Percentiles rank a stretch among this genome's conserved stretches.
phyloP scores from a whole-genome alignment of 441 rosid genomes.

The Dalechampia spathulata region DNA sequence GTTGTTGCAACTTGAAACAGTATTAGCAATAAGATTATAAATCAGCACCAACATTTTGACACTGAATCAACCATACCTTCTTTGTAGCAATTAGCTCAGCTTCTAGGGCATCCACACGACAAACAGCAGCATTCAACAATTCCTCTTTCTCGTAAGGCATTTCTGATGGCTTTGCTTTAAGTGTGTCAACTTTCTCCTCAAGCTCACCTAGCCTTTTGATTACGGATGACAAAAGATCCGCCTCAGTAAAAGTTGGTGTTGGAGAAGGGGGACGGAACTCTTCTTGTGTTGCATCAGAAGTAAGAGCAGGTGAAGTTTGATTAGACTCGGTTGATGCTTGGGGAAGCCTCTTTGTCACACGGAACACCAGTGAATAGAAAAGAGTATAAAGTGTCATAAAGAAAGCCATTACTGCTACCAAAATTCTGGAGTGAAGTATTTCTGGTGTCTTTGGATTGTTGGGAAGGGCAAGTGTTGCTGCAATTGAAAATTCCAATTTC shows the following conservation, averaged over 20 bases:
- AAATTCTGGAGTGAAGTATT: conserved; percentile 39
- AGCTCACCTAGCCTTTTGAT: conserved; percentile 75
- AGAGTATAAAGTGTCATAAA: conserved; percentile 49
- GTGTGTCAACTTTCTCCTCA: conserved; percentile 78
- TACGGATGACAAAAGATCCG: conserved; percentile 59
- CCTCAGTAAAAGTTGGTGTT: conserved; percentile 41
- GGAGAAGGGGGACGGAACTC: conserved; percentile 63
- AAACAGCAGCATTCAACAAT: conserved; percentile 84
- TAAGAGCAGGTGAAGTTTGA: conserved; percentile 26
- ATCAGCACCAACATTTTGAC: not conserved
- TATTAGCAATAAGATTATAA: not conserved
- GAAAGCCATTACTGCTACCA: conserved; percentile 44
- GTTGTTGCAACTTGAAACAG: no score
- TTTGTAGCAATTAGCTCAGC: conserved; percentile 96
- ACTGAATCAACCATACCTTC: conserved; percentile 43
- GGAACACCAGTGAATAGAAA: conserved; percentile 32
- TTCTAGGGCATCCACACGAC: conserved; percentile 96
- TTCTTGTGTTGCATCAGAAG: conserved; percentile 31
- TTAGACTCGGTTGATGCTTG: conserved; percentile 22
- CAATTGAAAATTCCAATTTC: conserved; percentile 11
- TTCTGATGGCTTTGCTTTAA: conserved; percentile 77
- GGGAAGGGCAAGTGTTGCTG: conserved; percentile 41
- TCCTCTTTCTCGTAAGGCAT: conserved; percentile 97
- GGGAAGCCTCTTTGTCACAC: conserved; percentile 48
- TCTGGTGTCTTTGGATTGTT: conserved; percentile 42